A percentile compares a stretch with the other conserved stretches of the same genome.
Conservation (phyloP, 1,284 basidiomycete species). For the Ceratobasidium sp. region DNA sequence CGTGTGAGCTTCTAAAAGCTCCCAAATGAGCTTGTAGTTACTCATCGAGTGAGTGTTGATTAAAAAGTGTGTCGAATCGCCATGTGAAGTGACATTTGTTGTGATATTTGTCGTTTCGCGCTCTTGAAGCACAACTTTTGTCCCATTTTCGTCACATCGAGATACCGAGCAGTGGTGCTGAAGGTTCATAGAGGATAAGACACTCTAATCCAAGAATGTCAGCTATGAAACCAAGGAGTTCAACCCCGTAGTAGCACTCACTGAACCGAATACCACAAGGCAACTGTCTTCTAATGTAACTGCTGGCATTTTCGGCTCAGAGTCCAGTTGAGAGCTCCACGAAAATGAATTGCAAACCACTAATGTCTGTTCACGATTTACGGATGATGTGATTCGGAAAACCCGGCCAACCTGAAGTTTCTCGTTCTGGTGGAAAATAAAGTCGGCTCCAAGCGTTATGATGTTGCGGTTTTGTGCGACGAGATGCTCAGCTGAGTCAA, state of each 20-base stretch:
- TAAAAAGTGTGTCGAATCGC: neutral
- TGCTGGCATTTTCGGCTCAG: neutral
- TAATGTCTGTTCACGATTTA: neutral
- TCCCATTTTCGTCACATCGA: neutral
- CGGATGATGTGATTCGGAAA: neutral
- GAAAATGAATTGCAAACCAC: neutral
- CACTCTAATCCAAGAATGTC: neutral
- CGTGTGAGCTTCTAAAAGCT: neutral
- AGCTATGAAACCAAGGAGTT: too few relatives aligned
- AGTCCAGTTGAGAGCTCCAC: neutral
- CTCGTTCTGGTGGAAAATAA: neutral
- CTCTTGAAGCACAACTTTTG: neutral
- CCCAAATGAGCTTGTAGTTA: neutral
- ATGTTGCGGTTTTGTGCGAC: neutral
- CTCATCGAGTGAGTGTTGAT: constrained; percentile 7
- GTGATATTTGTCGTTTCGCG: neutral
- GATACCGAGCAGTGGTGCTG: neutral
- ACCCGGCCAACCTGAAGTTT: neutral
- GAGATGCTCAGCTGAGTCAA: neutral
- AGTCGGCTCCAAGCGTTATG: neutral
- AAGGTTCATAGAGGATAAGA: neutral
- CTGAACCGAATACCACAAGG: too few relatives aligned
- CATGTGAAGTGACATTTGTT: neutral
- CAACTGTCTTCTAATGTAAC: neutral
- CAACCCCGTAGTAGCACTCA: too few relatives aligned